phyloP scores from a whole-genome alignment of 768 basidiomycete species.

The Cystobasidium onofrii region DNA sequence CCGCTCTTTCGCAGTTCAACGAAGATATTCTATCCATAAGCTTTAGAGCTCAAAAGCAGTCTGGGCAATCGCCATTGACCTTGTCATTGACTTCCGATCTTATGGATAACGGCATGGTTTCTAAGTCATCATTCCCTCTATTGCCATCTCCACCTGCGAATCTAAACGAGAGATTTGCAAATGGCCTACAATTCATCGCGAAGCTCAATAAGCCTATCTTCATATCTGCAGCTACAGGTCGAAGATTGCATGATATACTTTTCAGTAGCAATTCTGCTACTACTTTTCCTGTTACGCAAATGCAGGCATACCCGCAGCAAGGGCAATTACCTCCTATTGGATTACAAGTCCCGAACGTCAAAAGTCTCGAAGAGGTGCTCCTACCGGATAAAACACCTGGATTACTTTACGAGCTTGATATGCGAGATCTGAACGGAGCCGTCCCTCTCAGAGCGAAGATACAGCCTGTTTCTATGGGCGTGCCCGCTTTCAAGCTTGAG shows the following conservation, averaged over 20 bases:
- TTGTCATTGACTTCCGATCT: background rate
- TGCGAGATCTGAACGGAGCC: background rate
- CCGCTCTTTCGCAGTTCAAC: background rate
- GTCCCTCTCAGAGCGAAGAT: background rate
- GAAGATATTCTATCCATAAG: background rate
- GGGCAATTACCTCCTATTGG: background rate
- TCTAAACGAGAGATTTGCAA: background rate
- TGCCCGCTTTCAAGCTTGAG: constrained; percentile 8
- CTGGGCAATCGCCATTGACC: background rate
- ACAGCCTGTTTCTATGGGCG: background rate
- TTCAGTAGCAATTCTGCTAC: background rate
- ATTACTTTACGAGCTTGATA: background rate
- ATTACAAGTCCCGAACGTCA: background rate
- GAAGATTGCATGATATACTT: constrained; percentile 3
- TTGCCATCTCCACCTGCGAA: background rate
- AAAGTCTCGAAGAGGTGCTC: background rate
- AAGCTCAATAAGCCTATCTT: background rate
- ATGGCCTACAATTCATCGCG: background rate
- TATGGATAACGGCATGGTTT: background rate
- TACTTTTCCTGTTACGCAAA: background rate
- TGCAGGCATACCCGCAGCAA: background rate
- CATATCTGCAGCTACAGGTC: background rate
- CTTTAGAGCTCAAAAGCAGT: background rate
- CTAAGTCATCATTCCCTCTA: background rate
- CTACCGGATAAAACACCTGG: background rate